phyloP scores from a whole-genome alignment of 345 rosid species.

The Brassica incana region DNA sequence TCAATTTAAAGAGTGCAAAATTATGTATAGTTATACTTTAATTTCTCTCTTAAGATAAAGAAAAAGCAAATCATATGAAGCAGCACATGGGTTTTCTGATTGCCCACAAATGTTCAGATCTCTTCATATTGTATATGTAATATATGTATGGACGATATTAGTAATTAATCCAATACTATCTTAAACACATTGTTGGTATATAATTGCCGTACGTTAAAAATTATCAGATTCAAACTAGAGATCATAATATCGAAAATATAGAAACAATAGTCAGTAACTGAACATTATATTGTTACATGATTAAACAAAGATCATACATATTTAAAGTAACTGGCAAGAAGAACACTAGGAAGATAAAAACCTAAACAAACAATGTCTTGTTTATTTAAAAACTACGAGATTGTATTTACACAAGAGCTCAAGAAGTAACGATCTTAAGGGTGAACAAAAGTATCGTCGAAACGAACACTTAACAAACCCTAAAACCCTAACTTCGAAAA shows the following conservation, averaged over 20 bases:
- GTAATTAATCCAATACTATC: slow-evolving; percentile 2
- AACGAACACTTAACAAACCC: slow-evolving; percentile 33
- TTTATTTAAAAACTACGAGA: slow-evolving; percentile 23
- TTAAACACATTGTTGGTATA: slow-evolving; percentile 1
- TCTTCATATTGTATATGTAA: slow-evolving; percentile 1
- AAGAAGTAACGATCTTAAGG: slow-evolving; percentile 35
- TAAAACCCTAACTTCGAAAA: slow-evolving; percentile 41
- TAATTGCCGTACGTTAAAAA: not conserved
- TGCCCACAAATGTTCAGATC: slow-evolving; percentile 22
- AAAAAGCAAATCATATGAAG: slow-evolving; percentile 21
- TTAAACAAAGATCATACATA: not conserved
- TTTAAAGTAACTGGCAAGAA: not conserved
- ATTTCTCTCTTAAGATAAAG: not conserved
- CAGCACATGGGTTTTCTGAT: slow-evolving; percentile 27
- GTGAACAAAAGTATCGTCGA: slow-evolving; percentile 12
- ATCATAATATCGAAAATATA: not conserved
- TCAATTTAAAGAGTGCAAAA: not conserved
- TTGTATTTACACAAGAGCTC: slow-evolving; percentile 32
- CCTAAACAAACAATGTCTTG: slow-evolving; percentile 6
- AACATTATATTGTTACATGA: not conserved
- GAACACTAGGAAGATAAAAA: not conserved
- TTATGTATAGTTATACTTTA: not conserved
- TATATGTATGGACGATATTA: not conserved
- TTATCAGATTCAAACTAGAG: slow-evolving; percentile 5
- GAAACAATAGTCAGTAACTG: not conserved